A percentile compares a stretch with the other conserved stretches of the same genome.
These are phyloP conservation scores for Moricandia arvensis DNA, from an alignment of 345 rosid genomes.

Conservation along the genomic window DNA sequence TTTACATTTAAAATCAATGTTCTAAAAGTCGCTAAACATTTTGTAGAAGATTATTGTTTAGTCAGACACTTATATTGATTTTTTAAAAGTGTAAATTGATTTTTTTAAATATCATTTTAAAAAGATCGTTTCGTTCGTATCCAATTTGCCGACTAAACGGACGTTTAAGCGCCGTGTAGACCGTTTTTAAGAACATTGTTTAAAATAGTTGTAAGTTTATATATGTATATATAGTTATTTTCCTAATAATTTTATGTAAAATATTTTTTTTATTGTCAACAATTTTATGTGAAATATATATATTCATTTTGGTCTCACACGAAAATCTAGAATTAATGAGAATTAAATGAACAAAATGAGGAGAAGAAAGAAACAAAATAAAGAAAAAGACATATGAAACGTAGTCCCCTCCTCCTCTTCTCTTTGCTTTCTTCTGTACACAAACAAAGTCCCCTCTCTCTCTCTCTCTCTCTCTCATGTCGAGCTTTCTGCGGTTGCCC, in stretches of 20 bases:
- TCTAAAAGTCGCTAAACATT: too few relatives aligned
- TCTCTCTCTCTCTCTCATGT: slow-evolving; percentile 10
- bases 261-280: too few relatives aligned
- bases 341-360: slow-evolving; percentile 23
- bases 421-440: slow-evolving; percentile 34
- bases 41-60: too few relatives aligned
- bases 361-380: slow-evolving; percentile 24
- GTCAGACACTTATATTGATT: too few relatives aligned
- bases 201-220: neutral
- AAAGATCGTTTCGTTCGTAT: too few relatives aligned
- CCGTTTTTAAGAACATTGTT: too few relatives aligned
- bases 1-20: neutral
- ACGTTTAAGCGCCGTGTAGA: too few relatives aligned
- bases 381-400: slow-evolving; percentile 31
- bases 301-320: slow-evolving; percentile 1
- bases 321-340: slow-evolving; percentile 19
- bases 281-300: neutral
- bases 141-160: too few relatives aligned
- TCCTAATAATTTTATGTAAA: neutral
- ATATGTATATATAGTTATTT: neutral
- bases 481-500: neutral
- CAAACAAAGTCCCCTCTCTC: slow-evolving; percentile 14
- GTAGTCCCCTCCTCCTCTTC: slow-evolving; percentile 28
- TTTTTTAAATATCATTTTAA: too few relatives aligned
- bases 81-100: too few relatives aligned